phyloP scores from a whole-genome alignment of 2,329 filamentous ascomycete genomes.

The Fusarium anthophilum region DNA sequence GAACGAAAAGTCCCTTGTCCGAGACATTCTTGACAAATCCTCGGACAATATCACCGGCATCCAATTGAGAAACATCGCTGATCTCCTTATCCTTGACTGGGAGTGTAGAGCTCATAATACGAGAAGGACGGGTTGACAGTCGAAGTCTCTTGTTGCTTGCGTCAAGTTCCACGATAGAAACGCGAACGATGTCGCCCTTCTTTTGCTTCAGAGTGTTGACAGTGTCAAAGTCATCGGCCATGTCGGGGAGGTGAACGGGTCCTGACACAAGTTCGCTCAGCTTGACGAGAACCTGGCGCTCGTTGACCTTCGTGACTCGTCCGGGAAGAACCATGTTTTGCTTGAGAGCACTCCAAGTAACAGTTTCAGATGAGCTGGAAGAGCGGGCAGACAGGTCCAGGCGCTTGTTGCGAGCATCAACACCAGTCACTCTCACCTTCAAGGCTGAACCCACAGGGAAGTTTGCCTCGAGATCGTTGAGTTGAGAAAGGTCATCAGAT shows the following conservation, averaged over 20 bases:
- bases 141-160: conserved; percentile 83
- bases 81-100: conserved; percentile 85
- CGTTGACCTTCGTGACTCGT: conserved; percentile 84
- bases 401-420: conserved; percentile 77
- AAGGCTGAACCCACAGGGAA: conserved; percentile 93
- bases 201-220: conserved; percentile 78
- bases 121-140: conserved; percentile 86
- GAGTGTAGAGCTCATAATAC: conserved; percentile 86
- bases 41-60: conserved; percentile 80
- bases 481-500: conserved; percentile 83
- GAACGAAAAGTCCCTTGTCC: conserved; percentile 89
- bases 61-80: conserved; percentile 73
- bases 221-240: conserved; percentile 86
- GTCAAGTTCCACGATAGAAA: conserved; percentile 86
- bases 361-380: conserved; percentile 54
- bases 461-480: conserved; percentile 78
- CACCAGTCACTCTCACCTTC: conserved; percentile 77
- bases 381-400: conserved; percentile 85
- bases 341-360: conserved; percentile 77
- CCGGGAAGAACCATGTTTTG: conserved; percentile 84
- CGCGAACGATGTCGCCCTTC: conserved; percentile 87
- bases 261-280: conserved; percentile 83
- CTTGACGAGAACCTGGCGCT: conserved; percentile 85
- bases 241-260: conserved; percentile 82
- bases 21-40: conserved; percentile 93